Evolutionary conservation across 1,284 basidiomycete genomes (phyloP).

Genomic region (Heimioporus retisporus): DNA sequence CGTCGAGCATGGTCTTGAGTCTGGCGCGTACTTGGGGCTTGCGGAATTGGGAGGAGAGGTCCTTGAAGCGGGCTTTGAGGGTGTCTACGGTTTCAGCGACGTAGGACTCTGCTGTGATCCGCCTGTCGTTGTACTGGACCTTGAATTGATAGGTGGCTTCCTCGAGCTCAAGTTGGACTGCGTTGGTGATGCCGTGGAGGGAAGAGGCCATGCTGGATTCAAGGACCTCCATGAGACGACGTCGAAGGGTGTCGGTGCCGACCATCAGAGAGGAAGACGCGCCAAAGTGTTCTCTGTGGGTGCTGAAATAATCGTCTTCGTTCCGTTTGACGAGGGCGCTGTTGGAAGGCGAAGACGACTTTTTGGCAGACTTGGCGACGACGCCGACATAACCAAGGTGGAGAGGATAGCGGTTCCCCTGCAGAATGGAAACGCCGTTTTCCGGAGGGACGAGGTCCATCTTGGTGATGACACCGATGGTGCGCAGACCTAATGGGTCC

Average conservation of each 20-base stretch:
- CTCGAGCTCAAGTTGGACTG: conserved; percentile 96
- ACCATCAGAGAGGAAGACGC: conserved; percentile 80
- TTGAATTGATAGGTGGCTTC: conserved; percentile 99
- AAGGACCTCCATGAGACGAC: conserved; percentile 95
- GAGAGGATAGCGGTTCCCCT: conserved; percentile 96
- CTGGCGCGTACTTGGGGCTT: conserved; percentile 91
- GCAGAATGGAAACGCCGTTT: conserved; percentile 84
- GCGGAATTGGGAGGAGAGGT: conserved; percentile 87
- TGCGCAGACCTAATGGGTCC: conserved; percentile 94
- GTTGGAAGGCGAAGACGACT: conserved; percentile 53
- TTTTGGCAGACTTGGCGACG: conserved; percentile 84
- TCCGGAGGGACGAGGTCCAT: conserved; percentile 97
- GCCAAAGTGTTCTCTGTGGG: conserved; percentile 81
- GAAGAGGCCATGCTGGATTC: conserved; percentile 98
- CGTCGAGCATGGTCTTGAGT: conserved; percentile 94
- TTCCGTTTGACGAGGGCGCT: conserved; percentile 70
- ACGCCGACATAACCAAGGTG: conserved; percentile 98
- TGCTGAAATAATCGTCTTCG: conserved; percentile 87
- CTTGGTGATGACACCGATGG: conserved; percentile 99
- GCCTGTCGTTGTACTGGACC: conserved; percentile 98
- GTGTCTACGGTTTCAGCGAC: conserved; percentile 97
- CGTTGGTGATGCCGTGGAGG: conserved; percentile 95
- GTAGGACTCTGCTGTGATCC: conserved; percentile 96
- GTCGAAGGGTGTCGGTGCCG: conserved; percentile 91
- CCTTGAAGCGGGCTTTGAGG: conserved; percentile 93